Base-by-base conservation (phyloP, 2,329 filamentous ascomycete species). In the Calcarisporium arbuscula region DNA sequence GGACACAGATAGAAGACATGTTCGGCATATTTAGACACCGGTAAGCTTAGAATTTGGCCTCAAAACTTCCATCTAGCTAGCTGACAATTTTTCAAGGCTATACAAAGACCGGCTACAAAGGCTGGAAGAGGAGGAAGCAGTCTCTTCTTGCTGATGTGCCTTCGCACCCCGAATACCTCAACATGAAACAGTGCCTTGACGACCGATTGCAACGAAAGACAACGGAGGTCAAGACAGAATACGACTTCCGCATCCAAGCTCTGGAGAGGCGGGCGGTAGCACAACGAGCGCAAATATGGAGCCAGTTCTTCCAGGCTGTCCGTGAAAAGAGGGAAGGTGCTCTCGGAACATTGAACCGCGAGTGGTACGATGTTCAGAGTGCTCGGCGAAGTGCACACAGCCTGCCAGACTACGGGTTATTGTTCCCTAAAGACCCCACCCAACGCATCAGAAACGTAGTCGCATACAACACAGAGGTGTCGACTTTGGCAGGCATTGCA, bases 391-490 rank as follows among this genome's bases (percentile, higher is more conserved):
- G 81, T 42, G 83, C 86, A 41, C 82, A 85, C 50, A 81, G 83
- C 41, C 77, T 89, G 44, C 80, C 85, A 26, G 85, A 92, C 48
- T 95, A 85, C 54, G 80, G 82, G 37, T 76, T 94, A 47, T 77
- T 82, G 35, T 94, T 94, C 53, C 85, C 87, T 7, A 77, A 81
- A 32, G 80, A 82, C 43, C 77, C 80, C 41, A 74, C 80, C 19
- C 82, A 89, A 50, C 85, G 90, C 51, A 74, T 94, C 40, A 73
- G 78, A 42, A 85, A 95, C 43, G 89, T 94, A 48, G 75, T 88
- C 32, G 84, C 89, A 30, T 96, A 96, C 65, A 96, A 95, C 57
- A 85, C 83, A 45, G 92, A 98, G 57, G 89, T 98, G 5, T 94
- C 89, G 0, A 78, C 95, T 19, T 66, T 98, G 38, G 82, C 89